Base-by-base conservation (phyloP, 108 stramenopile species). In the Asterionellopsis glacialis region DNA sequence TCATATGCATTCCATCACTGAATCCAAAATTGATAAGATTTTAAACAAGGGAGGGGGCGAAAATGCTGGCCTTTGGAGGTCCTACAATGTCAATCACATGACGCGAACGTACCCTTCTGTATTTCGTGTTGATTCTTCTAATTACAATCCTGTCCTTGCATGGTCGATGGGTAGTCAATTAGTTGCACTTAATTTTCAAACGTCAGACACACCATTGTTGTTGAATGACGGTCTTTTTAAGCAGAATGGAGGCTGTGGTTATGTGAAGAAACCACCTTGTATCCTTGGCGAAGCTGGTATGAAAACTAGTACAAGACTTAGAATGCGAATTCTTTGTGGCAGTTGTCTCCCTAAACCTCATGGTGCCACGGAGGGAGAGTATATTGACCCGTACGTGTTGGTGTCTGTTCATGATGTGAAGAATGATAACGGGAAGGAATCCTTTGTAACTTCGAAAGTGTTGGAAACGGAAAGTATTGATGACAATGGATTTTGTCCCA, bases 131-230 rank as follows among this genome's bases (percentile, higher is more conserved):
- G 92, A 96, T 63, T 95, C 94, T 4, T 89, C 87, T 45, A 98
- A 98, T 69, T 96, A 88, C 69, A 88, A 89, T 77, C 97, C 97
- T 25, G 54, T 87, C 15, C 45, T 92, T 24, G 75, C 84, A n/a
- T 98, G 95, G 95, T 49, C 73, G 24, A 70, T 85, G 61, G 95
- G 95, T n/a, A 82, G 69, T 57, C 97, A 98, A 75, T 61, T 98
- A 42, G 95, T 95, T 40, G 92, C 95, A 9, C 71, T 98, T 40
- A 98, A 98, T 72, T 94, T 88, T 60, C 97, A 98, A 61, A 91
- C 95, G 0, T 40, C 69, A 41, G 92, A 91, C 53, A 48, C 73
- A 15, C 61, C 82, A 9, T 70, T 95, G 64, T 59, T 72, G 19
- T 51, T 96, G 19, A 96, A 98, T 68, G 87, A 94, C 74, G 97